Evolutionary conservation across 495 filamentous ascomycete genomes (phyloP).

Genomic region (Xylaria cubensis): DNA sequence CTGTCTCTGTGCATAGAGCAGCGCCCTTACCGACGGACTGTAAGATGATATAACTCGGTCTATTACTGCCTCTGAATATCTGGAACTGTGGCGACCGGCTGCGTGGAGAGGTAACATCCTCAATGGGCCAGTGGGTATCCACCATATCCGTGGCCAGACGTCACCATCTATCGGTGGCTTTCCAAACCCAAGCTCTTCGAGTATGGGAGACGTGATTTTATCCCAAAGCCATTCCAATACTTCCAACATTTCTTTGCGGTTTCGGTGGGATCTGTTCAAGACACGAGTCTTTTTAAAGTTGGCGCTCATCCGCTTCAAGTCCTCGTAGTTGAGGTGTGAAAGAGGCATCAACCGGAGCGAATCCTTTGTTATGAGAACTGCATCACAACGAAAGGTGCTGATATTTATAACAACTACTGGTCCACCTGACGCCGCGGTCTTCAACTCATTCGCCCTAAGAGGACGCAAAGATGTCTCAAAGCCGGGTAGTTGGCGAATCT

Average conservation of each 20-base stretch:
- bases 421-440: neutral
- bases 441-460: neutral
- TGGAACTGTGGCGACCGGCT: neutral
- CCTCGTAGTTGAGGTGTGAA: neutral
- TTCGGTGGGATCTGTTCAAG: neutral
- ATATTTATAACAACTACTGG: neutral
- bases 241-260: neutral
- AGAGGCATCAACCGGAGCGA: neutral
- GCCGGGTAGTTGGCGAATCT: neutral
- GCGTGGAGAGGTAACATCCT: neutral
- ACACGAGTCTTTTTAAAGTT: neutral
- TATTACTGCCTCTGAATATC: neutral
- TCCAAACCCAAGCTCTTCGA: neutral
- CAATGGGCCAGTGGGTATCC: neutral
- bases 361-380: neutral
- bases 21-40: neutral
- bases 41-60: constrained; percentile 3
- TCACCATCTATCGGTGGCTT: neutral
- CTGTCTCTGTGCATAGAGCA: neutral
- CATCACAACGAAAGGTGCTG: neutral
- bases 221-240: constrained; percentile 13
- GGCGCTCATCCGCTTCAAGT: neutral
- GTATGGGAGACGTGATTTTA: neutral
- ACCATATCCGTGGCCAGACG: neutral
- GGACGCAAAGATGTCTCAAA: neutral